A percentile compares a stretch with the other conserved stretches of the same genome.
phyloP scores from a whole-genome alignment of 345 rosid genomes.

The Gossypium longicalyx region DNA sequence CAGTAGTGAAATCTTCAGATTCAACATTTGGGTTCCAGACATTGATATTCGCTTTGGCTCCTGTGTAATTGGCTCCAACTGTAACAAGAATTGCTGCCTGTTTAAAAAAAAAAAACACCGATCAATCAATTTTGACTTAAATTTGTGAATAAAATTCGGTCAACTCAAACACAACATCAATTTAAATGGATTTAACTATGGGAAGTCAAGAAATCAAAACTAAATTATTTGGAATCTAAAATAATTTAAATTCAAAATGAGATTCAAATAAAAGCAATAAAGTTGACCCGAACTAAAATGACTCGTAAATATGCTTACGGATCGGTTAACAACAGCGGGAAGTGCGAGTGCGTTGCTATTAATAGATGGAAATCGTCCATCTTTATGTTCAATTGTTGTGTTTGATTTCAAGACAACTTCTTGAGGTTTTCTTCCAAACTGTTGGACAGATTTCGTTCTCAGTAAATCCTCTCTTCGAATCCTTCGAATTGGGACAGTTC shows the following conservation, averaged over 20 bases:
- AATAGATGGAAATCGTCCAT: background rate
- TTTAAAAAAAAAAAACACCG: background rate
- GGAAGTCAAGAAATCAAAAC: too few relatives aligned
- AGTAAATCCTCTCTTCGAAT: constrained; percentile 32
- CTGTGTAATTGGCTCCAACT: constrained; percentile 31
- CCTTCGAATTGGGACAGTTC: constrained; percentile 50
- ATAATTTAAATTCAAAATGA: too few relatives aligned
- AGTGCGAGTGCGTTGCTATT: background rate
- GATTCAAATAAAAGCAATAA: too few relatives aligned
- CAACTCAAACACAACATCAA: too few relatives aligned
- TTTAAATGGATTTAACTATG: too few relatives aligned
- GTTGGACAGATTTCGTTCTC: constrained; percentile 16
- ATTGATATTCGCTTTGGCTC: constrained; percentile 41
- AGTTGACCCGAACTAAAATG: background rate
- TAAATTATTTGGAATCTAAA: too few relatives aligned
- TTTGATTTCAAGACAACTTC: background rate
- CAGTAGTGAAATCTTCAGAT: constrained; percentile 21
- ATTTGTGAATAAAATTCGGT: too few relatives aligned
- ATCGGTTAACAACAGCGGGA: constrained; percentile 11
- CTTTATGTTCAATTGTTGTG: background rate
- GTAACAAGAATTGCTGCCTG: constrained; percentile 30
- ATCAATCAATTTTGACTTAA: too few relatives aligned
- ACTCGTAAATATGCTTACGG: constrained; percentile 25
- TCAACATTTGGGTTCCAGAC: constrained; percentile 43
- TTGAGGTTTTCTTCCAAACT: constrained; percentile 1